Conservation (phyloP, 495 filamentous ascomycete species). For the Aspergillus ostianus region DNA sequence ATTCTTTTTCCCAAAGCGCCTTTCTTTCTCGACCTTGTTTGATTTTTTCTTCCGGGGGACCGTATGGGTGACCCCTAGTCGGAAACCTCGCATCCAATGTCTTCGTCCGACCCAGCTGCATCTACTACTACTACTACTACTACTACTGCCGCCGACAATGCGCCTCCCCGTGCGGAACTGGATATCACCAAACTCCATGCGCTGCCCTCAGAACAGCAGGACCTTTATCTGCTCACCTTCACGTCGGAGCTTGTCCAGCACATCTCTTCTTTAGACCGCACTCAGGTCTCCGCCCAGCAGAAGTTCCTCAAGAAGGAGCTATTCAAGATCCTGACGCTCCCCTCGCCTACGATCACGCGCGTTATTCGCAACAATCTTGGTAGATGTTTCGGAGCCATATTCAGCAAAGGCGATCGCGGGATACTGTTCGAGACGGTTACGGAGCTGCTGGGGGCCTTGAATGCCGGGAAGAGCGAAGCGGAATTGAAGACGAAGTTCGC, state of each 20-base stretch:
- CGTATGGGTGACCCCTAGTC: slow-evolving; percentile 27
- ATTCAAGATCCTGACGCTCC: slow-evolving; percentile 84
- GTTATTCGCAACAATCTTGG: slow-evolving; percentile 88
- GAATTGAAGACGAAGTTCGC: slow-evolving; percentile 79
- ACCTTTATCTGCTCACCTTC: slow-evolving; percentile 88
- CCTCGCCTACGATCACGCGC: slow-evolving; percentile 79
- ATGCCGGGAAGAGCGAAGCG: slow-evolving; percentile 70
- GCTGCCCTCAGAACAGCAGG: slow-evolving; percentile 92
- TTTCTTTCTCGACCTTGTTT: slow-evolving; percentile 4
- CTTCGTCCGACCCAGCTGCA: slow-evolving; percentile 35
- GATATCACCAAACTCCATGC: slow-evolving; percentile 85
- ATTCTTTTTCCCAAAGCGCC: not conserved
- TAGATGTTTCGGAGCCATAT: slow-evolving; percentile 76
- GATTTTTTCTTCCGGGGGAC: slow-evolving; percentile 1
- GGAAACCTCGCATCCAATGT: slow-evolving; percentile 34
- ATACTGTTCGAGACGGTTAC: slow-evolving; percentile 92
- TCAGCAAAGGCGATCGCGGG: slow-evolving; percentile 86
- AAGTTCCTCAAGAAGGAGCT: slow-evolving; percentile 86
- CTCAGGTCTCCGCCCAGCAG: slow-evolving; percentile 83
- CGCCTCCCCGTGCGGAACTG: slow-evolving; percentile 57
- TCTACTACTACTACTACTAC: slow-evolving; percentile 26
- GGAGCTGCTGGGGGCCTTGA: slow-evolving; percentile 74
- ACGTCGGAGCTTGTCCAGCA: slow-evolving; percentile 79
- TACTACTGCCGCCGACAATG: slow-evolving; percentile 33
- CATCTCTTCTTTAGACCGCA: slow-evolving; percentile 67